Evolutionary conservation across 345 rosid genomes (phyloP).

Genomic region (Salix viminalis): DNA sequence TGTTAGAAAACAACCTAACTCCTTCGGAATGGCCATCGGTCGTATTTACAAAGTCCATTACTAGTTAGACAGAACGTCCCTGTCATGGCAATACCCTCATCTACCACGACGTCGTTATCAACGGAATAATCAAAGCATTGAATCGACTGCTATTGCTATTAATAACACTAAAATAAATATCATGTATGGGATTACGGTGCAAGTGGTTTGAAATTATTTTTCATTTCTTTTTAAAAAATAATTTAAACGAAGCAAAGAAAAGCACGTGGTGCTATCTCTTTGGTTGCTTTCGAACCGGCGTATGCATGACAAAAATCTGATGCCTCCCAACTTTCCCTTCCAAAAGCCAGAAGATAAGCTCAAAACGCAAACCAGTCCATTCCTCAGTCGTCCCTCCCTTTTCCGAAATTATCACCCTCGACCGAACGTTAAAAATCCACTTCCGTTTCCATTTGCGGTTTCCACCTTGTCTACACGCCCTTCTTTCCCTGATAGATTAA

Average conservation of each 20-base stretch:
- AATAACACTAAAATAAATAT: not conserved
- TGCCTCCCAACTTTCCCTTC: conserved; percentile 13
- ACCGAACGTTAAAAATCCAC: conserved; percentile 10
- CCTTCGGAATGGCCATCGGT: not conserved
- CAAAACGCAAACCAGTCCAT: not conserved
- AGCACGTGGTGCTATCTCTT: conserved; percentile 11
- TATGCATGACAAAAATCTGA: not conserved
- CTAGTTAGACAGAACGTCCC: not conserved
- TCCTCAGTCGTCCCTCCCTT: not conserved
- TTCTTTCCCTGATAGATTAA: not conserved
- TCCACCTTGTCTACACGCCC: not conserved
- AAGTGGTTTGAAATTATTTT: no score
- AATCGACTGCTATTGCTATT: not conserved
- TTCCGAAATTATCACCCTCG: not conserved
- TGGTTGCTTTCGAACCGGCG: conserved; percentile 14
- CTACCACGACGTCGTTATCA: conserved; percentile 9
- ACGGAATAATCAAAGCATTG: not conserved
- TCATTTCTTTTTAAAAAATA: no score
- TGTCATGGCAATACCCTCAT: not conserved
- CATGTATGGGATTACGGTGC: no score
- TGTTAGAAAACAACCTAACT: not conserved
- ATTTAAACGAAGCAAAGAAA: not conserved
- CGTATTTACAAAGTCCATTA: not conserved
- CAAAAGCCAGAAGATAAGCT: conserved; percentile 16
- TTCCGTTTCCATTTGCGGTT: not conserved